A percentile compares a stretch with the other conserved stretches of the same genome.
These are phyloP conservation scores for Yamadazyma membranifaciens DNA, from an alignment of 1,139 yeast genomes.

Conservation along the genomic window DNA sequence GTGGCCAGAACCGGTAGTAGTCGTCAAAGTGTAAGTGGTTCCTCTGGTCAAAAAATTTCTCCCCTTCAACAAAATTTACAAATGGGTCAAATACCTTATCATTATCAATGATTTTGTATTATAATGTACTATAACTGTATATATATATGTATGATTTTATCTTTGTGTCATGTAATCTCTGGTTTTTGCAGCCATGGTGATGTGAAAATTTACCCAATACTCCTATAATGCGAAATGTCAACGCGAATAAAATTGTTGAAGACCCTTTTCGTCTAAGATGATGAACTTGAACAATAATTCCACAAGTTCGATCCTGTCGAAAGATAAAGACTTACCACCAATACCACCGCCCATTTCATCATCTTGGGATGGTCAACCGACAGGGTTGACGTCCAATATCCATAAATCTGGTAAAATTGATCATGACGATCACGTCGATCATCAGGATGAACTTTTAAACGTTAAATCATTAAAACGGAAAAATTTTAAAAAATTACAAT, in stretches of 20 bases:
- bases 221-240: not conserved
- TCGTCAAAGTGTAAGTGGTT: too few relatives aligned
- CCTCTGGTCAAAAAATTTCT: slow-evolving; percentile 1
- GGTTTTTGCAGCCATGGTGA: too few relatives aligned
- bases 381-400: too few relatives aligned
- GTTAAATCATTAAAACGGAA: slow-evolving; percentile 66
- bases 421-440: not conserved
- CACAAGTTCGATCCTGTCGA: slow-evolving; percentile 26
- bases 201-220: too few relatives aligned
- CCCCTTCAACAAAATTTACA: slow-evolving; percentile 9
- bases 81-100: slow-evolving; percentile 7
- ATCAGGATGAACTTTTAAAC: slow-evolving; percentile 30
- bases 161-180: too few relatives aligned
- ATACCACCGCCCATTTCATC: slow-evolving; percentile 18
- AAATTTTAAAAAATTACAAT: slow-evolving; percentile 69
- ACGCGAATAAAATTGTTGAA: slow-evolving; percentile 5
- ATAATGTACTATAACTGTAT: slow-evolving; percentile 4
- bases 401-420: too few relatives aligned
- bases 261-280: slow-evolving; percentile 13
- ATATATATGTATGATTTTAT: too few relatives aligned
- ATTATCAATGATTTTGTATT: slow-evolving; percentile 6
- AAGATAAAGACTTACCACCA: slow-evolving; percentile 42
- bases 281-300: slow-evolving; percentile 26
- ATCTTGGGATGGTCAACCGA: slow-evolving; percentile 1
- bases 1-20: too few relatives aligned